Conservation (phyloP, 2,329 filamentous ascomycete genomes). For the Fusarium torulosum region DNA sequence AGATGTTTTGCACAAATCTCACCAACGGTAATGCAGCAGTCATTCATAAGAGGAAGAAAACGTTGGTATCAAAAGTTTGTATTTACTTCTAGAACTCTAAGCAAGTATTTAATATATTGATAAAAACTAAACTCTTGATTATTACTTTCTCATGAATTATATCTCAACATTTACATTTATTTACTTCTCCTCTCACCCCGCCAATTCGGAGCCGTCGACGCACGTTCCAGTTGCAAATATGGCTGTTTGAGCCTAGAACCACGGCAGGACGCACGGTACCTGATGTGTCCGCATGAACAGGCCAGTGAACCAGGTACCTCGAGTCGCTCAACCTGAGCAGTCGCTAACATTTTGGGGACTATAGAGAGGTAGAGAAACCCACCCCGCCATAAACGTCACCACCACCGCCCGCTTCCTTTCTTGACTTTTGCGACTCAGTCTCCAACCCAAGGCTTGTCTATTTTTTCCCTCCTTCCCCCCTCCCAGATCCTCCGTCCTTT, state of each 20-base stretch:
- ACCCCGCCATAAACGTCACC: conserved; percentile 48
- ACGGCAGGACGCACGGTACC: conserved; percentile 25
- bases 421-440: conserved; percentile 48
- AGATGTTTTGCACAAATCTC: conserved; percentile 10
- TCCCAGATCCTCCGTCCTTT: conserved; percentile 4
- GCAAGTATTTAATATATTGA: background rate
- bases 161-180: conserved; percentile 9
- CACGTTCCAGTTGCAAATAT: conserved; percentile 23
- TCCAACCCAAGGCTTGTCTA: conserved; percentile 35
- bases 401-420: conserved; percentile 40
- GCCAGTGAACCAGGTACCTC: conserved; percentile 21
- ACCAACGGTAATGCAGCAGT: background rate
- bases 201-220: conserved; percentile 23
- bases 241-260: conserved; percentile 16
- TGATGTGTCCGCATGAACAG: conserved; percentile 20
- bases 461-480: conserved; percentile 7
- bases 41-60: background rate
- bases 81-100: background rate
- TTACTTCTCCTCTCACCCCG: conserved; percentile 7
- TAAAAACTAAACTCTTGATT: background rate
- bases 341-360: conserved; percentile 5
- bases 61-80: background rate
- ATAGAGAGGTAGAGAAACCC: conserved; percentile 6
- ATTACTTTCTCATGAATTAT: background rate
- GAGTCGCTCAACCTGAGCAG: conserved; percentile 6